phyloP scores from a whole-genome alignment of 306 rosid genomes.

The Medicago lupulina region DNA sequence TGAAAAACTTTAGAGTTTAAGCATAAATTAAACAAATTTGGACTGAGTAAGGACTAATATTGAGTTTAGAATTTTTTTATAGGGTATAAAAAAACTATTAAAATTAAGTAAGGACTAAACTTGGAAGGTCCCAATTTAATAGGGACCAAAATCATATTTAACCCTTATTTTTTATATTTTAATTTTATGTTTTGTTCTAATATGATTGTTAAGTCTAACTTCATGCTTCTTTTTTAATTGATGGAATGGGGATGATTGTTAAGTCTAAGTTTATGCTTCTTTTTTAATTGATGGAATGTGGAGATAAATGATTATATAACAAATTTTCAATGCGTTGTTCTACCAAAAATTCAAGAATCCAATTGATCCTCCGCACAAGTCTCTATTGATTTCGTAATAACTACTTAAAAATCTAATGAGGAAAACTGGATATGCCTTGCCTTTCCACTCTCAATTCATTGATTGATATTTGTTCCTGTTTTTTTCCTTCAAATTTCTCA shows the following conservation, averaged over 20 bases:
- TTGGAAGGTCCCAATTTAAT: too few relatives aligned
- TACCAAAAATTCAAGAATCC: conserved; percentile 19
- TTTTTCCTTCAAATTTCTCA: background rate
- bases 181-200: conserved; percentile 4
- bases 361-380: background rate
- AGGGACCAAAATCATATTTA: too few relatives aligned
- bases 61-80: too few relatives aligned
- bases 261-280: background rate
- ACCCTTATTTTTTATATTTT: too few relatives aligned
- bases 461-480: background rate
- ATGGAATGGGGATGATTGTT: background rate
- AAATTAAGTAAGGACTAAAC: too few relatives aligned
- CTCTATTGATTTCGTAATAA: background rate
- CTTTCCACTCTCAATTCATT: background rate
- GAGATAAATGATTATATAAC: background rate
- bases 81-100: too few relatives aligned
- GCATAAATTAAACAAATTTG: too few relatives aligned
- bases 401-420: background rate
- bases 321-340: conserved; percentile 8
- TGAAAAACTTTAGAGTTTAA: too few relatives aligned
- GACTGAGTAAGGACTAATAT: too few relatives aligned
- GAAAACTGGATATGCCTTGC: background rate
- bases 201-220: background rate
- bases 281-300: background rate
- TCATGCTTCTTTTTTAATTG: background rate